Percentiles rank a stretch among this genome's conserved stretches.
Conservation (phyloP, 2,329 filamentous ascomycete genomes). For the Penicillium sp. region DNA sequence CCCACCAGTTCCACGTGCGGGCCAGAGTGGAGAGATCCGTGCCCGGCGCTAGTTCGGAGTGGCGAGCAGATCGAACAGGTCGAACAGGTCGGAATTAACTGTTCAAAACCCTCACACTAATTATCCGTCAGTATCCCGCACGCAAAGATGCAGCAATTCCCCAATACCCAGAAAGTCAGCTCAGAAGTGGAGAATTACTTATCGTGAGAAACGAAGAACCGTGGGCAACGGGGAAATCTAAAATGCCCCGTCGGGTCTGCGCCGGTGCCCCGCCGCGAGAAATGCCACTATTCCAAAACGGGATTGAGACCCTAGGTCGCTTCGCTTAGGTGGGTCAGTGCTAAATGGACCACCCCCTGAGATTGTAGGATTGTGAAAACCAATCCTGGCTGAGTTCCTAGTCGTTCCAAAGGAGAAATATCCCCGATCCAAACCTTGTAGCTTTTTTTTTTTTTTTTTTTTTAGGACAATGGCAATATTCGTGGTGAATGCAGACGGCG, state of each 20-base stretch:
- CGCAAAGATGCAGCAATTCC: not conserved
- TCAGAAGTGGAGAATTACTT: not conserved
- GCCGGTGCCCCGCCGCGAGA: not conserved
- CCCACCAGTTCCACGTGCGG: not conserved
- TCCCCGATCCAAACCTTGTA: not conserved
- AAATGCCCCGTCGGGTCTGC: not conserved
- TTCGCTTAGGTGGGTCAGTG: not conserved
- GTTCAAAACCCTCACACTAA: no score
- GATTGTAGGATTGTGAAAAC: not conserved
- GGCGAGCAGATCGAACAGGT: not conserved
- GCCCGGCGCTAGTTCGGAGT: not conserved
- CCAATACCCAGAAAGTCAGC: not conserved
- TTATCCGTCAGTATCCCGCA: not conserved
- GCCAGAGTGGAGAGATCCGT: not conserved
- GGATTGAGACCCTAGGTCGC: not conserved
- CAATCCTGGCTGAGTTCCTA: not conserved
- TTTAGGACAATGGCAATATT: not conserved
- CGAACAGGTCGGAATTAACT: not conserved
- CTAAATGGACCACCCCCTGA: not conserved
- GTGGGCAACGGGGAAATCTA: not conserved
- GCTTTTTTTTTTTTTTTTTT: no score
- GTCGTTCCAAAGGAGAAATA: not conserved
- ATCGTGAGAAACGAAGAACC: constrained; percentile 14
- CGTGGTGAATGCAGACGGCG: not conserved
- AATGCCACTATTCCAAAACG: not conserved